Evolutionary conservation across 2,329 filamentous ascomycete genomes (phyloP).

Genomic region (Cucurbitaria berberidis): DNA sequence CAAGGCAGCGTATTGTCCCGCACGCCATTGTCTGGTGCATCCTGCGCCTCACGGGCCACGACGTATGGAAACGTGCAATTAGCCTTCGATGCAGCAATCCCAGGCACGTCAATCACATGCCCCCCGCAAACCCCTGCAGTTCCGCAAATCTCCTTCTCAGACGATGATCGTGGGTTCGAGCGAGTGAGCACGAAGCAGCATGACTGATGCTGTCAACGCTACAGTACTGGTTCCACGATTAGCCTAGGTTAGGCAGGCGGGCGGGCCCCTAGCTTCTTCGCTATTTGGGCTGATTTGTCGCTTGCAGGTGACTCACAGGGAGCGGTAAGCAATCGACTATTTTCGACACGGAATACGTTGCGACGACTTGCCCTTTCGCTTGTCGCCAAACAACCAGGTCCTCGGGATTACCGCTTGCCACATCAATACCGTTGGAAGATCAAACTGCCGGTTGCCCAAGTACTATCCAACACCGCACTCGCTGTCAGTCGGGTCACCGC

Average conservation of each 20-base stretch:
- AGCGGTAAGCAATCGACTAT: constrained; percentile 16
- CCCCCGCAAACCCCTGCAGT: constrained; percentile 20
- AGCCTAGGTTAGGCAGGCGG: not conserved
- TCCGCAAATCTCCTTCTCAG: constrained; percentile 28
- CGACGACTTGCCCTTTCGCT: constrained; percentile 9
- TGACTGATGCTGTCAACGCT: not conserved
- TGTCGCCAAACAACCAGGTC: constrained; percentile 16
- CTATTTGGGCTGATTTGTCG: constrained; percentile 1
- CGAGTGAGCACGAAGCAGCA: too few relatives aligned
- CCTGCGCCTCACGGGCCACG: constrained; percentile 14
- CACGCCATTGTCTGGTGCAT: constrained; percentile 12
- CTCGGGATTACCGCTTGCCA: constrained; percentile 11
- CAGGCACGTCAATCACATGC: constrained; percentile 37
- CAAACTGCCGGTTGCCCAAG: constrained; percentile 12
- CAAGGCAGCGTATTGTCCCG: constrained; percentile 6
- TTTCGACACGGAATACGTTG: constrained; percentile 11
- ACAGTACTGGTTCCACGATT: not conserved
- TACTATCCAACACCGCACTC: not conserved
- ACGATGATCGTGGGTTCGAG: constrained; percentile 13
- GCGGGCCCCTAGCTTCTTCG: not conserved
- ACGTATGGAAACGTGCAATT: constrained; percentile 28
- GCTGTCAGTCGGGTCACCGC: not conserved
- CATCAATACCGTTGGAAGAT: constrained; percentile 8
- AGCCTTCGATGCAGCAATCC: constrained; percentile 27
- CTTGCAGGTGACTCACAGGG: constrained; percentile 16